These are phyloP conservation scores for Hortiboletus flavorubellus DNA, from an alignment of 768 basidiomycete genomes.

Conservation along the genomic window DNA sequence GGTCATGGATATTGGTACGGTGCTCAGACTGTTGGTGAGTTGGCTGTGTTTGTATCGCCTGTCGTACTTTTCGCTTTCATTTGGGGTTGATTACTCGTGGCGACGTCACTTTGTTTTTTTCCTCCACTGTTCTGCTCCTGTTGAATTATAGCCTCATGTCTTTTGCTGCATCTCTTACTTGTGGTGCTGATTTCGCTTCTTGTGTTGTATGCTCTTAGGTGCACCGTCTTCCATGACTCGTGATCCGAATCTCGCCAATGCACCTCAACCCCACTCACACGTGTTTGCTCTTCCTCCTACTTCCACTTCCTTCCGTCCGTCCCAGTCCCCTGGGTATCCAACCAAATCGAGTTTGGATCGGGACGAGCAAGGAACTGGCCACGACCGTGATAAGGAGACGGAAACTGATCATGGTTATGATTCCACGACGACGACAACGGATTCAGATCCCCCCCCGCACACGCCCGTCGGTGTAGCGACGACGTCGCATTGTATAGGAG, in stretches of 20 bases:
- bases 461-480: constrained; percentile 20
- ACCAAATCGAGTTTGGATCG: constrained; percentile 1
- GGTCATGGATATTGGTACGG: constrained; percentile 24
- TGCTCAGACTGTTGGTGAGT: constrained; percentile 20
- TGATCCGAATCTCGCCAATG: constrained; percentile 7
- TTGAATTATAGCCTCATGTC: neutral
- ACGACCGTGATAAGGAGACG: constrained; percentile 19
- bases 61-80: neutral
- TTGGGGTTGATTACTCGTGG: neutral
- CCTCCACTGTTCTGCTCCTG: neutral
- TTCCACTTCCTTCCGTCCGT: neutral
- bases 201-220: constrained; percentile 11
- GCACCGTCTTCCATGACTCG: constrained; percentile 9
- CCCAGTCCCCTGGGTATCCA: constrained; percentile 1
- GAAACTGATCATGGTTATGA: constrained; percentile 27
- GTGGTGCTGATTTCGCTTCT: constrained; percentile 10
- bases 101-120: neutral
- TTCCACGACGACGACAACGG: constrained; percentile 26
- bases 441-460: constrained; percentile 26
- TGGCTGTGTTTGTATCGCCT: neutral
- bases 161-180: neutral
- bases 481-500: constrained; percentile 3
- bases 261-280: constrained; percentile 4
- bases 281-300: neutral
- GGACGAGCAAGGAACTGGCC: constrained; percentile 4